Evolutionary conservation across 2,329 filamentous ascomycete species (phyloP), one percentile per base, ranked within the genome.

Genomic region (Coccinonectria pachysandricola): DNA sequence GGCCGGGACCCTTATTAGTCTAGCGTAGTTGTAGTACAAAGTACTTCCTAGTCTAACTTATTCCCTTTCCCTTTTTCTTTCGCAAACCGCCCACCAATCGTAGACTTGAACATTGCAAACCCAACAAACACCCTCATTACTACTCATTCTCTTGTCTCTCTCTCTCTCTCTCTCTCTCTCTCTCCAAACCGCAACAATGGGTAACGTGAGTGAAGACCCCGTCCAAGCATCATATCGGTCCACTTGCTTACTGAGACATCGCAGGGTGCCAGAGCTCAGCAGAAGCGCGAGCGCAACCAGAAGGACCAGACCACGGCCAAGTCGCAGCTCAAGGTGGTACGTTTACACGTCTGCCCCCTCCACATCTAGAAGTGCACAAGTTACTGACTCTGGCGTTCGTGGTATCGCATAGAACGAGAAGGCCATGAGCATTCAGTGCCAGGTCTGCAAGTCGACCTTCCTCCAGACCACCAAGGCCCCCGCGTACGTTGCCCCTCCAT

Each of bases 361-460:
- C 11, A 10, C 7, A n/a, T 14, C 9, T 15, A 9, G n/a, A n/a
- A n/a, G n/a, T n/a, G n/a, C n/a, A n/a, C n/a, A n/a, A 10, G 11
- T 10, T 21, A 11, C 4, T 18, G n/a, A 19, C 3, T 29, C 10
- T n/a, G 9, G 12, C 26, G 23, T 39, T 50, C 22, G 47, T 30
- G 12, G 18, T n/a, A 7, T 11, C 18, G 21, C 19, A 34, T 40
- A 82, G 77, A 86, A 86, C 61, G 65, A 70, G 43, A 65, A 76
- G 42, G 80, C 81, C 33, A 80, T 75, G 64, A 76, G 71, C 49
- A 82, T 86, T 56, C 77, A 83, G 56, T 87, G 81, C 68, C 60
- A 71, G 41, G 64, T 75, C 47, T 87, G 81, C 78, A 80, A 76
- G 59, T 71, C 78, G 43, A 81, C 79, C 15, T 86, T 87, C 62